A percentile compares a stretch with the other conserved stretches of the same genome.
phyloP scores from a whole-genome alignment of 108 stramenopile species.

The Nannochloropsis gaditana region DNA sequence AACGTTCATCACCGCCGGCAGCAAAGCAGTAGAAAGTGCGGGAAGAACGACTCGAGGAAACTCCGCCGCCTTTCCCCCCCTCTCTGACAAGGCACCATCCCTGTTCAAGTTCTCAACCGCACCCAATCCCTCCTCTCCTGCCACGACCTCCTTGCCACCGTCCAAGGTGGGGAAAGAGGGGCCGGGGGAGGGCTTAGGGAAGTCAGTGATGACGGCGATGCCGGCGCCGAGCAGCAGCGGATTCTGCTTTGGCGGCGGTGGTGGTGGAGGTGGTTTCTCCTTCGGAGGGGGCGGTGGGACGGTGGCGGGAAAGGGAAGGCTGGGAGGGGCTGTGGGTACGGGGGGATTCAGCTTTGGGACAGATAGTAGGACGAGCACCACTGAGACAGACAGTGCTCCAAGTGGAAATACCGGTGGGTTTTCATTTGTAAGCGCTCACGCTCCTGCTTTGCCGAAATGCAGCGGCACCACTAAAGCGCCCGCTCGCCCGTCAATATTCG shows the following conservation, averaged over 20 bases:
- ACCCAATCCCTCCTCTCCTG: neutral
- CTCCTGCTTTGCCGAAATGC: too few relatives aligned
- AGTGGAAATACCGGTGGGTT: neutral
- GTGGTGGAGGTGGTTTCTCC: neutral
- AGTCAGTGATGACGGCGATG: neutral
- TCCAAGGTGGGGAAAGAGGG: too few relatives aligned
- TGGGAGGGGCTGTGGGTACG: neutral
- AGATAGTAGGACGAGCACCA: neutral
- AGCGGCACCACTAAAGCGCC: too few relatives aligned
- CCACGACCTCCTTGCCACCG: neutral
- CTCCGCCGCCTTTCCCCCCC: neutral
- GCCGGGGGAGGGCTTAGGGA: neutral
- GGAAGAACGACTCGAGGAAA: neutral
- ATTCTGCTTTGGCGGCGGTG: neutral
- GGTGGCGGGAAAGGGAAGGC: neutral
- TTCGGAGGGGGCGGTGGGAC: neutral
- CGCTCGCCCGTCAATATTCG: too few relatives aligned
- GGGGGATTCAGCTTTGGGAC: neutral
- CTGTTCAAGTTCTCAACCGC: neutral
- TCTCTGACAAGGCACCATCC: neutral
- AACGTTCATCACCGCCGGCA: neutral
- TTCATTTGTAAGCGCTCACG: neutral
- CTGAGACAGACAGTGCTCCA: too few relatives aligned
- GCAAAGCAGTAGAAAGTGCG: neutral
- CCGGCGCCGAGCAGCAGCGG: neutral